phyloP scores from a whole-genome alignment of 495 filamentous ascomycete species.

The Immersiella caudata region DNA sequence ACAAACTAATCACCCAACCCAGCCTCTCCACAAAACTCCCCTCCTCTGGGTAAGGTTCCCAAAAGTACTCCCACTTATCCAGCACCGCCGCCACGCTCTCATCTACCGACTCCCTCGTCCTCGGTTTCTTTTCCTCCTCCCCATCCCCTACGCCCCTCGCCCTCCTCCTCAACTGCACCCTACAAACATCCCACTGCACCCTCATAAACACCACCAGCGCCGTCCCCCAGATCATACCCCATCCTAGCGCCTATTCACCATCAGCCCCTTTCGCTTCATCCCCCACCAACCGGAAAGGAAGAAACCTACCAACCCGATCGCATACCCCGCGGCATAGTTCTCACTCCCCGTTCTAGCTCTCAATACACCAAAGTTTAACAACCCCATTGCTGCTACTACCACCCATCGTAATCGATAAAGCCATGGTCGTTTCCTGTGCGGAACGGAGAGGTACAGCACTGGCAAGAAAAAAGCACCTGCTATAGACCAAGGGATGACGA shows the following conservation, averaged over 20 bases:
- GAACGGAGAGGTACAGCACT: conserved; percentile 61
- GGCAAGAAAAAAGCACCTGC: conserved; percentile 53
- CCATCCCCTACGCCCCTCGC: background rate
- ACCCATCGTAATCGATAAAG: conserved; percentile 55
- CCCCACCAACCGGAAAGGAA: background rate
- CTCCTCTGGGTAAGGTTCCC: conserved; percentile 70
- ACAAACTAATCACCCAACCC: conserved; percentile 70
- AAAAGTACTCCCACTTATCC: conserved; percentile 55
- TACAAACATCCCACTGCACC: conserved; percentile 65
- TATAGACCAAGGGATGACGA: conserved; percentile 59
- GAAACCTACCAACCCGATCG: conserved; percentile 59
- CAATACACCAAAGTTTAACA: conserved; percentile 43
- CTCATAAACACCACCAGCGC: conserved; percentile 65
- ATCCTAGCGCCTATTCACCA: conserved; percentile 43
- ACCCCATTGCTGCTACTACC: conserved; percentile 50
- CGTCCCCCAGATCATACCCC: conserved; percentile 67
- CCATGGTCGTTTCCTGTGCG: conserved; percentile 54
- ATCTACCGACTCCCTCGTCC: conserved; percentile 30
- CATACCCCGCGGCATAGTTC: conserved; percentile 65
- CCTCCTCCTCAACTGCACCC: conserved; percentile 56
- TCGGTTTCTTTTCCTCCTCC: background rate
- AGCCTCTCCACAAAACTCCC: conserved; percentile 62
- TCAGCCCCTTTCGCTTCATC: background rate
- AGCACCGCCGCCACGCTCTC: conserved; percentile 26
- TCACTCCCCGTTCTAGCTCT: conserved; percentile 49